A percentile compares a stretch with the other conserved stretches of the same genome.
phyloP scores from a whole-genome alignment of 2,329 filamentous ascomycete genomes.

The Pyricularia sp. region DNA sequence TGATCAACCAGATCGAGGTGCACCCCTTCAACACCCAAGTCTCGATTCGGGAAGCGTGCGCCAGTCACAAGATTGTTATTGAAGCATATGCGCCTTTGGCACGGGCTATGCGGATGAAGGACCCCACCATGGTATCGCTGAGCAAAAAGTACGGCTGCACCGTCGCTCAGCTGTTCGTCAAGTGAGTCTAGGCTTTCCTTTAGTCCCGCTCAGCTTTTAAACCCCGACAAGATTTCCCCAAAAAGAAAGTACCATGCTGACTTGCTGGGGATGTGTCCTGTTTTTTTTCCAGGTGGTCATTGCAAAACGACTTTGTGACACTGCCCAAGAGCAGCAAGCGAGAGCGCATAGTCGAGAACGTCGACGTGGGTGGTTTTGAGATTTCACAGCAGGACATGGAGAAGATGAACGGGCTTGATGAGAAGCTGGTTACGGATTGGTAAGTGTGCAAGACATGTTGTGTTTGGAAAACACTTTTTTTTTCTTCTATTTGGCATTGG shows the following conservation, averaged over 20 bases:
- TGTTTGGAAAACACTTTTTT: no score
- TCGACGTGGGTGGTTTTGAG: conserved; percentile 47
- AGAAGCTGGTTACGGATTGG: conserved; percentile 65
- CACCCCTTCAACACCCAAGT: conserved; percentile 73
- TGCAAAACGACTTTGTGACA: conserved; percentile 65
- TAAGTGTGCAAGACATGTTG: conserved; percentile 16
- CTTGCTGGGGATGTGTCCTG: background rate
- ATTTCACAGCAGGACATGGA: conserved; percentile 56
- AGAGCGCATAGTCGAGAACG: conserved; percentile 57
- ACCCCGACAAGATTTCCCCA: background rate
- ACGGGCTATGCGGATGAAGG: conserved; percentile 58
- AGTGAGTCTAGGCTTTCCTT: conserved; percentile 18
- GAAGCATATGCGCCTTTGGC: conserved; percentile 76
- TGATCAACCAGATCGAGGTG: conserved; percentile 74
- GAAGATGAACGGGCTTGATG: conserved; percentile 55
- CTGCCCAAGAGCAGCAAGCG: conserved; percentile 62
- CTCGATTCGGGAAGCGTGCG: conserved; percentile 57
- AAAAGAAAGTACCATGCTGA: background rate
- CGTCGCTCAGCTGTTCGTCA: conserved; percentile 63
- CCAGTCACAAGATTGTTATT: conserved; percentile 56
- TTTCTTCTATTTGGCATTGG: background rate
- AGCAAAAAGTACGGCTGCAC: conserved; percentile 61
- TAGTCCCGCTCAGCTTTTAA: background rate
- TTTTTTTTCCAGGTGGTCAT: conserved; percentile 48
- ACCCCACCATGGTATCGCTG: conserved; percentile 52